A percentile compares a stretch with the other conserved stretches of the same genome.
Evolutionary conservation across 2,329 filamentous ascomycete genomes (phyloP).

Genomic region (Colletotrichum salicis): DNA sequence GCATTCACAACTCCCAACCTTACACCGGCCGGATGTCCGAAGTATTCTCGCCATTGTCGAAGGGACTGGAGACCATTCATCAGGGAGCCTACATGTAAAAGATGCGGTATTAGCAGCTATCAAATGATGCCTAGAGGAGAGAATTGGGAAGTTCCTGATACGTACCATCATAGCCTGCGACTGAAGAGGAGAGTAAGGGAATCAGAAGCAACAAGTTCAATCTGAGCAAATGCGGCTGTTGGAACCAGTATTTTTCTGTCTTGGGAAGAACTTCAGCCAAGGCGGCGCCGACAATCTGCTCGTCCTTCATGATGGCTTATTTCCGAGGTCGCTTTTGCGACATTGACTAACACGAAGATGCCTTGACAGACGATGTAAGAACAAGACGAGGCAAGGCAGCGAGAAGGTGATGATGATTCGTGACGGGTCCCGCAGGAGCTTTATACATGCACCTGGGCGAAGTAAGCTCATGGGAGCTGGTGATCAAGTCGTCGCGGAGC

Average conservation of each 20-base stretch:
- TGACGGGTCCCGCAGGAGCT: slow-evolving; percentile 11
- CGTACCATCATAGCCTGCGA: slow-evolving; percentile 32
- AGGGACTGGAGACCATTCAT: slow-evolving; percentile 55
- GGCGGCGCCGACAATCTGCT: slow-evolving; percentile 43
- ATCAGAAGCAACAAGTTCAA: slow-evolving; percentile 57
- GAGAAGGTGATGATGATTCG: background rate
- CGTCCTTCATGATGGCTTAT: slow-evolving; percentile 15
- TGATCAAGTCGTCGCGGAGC: background rate
- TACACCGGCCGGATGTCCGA: slow-evolving; percentile 43
- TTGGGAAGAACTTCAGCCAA: slow-evolving; percentile 50
- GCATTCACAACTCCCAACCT: slow-evolving; percentile 52
- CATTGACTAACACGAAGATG: background rate
- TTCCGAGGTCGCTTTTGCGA: slow-evolving; percentile 8
- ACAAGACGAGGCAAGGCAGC: too few relatives aligned
- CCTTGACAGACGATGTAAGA: background rate
- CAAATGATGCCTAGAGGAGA: background rate
- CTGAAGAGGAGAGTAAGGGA: slow-evolving; percentile 40
- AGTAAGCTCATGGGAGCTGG: too few relatives aligned
- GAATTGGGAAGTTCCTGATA: background rate
- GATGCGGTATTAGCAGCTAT: background rate
- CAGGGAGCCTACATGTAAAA: slow-evolving; percentile 42
- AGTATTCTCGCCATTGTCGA: slow-evolving; percentile 46
- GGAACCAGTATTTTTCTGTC: slow-evolving; percentile 54
- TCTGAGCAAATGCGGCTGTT: slow-evolving; percentile 52
- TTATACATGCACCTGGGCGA: slow-evolving; percentile 10